A percentile compares a stretch with the other conserved stretches of the same genome.
These are phyloP conservation scores for Taxawa tesnikishii DNA, from an alignment of 2,329 filamentous ascomycete genomes.

Conservation along the genomic window DNA sequence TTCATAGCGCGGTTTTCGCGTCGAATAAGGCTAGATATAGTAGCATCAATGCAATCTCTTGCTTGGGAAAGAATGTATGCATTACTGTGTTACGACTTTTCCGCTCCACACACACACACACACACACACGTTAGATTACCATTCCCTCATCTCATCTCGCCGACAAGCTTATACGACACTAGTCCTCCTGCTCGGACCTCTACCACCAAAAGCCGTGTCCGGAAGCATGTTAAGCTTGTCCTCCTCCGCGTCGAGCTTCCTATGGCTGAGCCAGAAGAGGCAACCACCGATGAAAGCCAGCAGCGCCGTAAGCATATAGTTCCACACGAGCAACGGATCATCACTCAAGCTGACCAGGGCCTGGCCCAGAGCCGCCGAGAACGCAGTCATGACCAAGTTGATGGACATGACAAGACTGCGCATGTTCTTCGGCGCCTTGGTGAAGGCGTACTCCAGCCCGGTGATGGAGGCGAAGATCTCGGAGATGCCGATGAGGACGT, in stretches of 20 bases:
- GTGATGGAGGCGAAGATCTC: conserved; percentile 35
- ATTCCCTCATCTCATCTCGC: too few species aligned
- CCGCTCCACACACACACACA: too few species aligned
- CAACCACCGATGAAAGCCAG: conserved; percentile 50
- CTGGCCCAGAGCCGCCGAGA: conserved; percentile 48
- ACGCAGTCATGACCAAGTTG: conserved; percentile 47
- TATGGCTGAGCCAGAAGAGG: conserved; percentile 58
- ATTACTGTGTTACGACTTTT: too few species aligned
- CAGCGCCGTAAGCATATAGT: conserved; percentile 53
- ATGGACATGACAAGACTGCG: conserved; percentile 38
- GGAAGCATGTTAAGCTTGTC: conserved; percentile 57
- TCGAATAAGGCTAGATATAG: too few species aligned
- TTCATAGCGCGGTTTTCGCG: too few species aligned
- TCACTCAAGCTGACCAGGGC: conserved; percentile 47
- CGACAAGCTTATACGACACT: too few species aligned
- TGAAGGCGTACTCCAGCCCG: conserved; percentile 32
- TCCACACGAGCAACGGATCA: conserved; percentile 55
- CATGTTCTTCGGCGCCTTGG: conserved; percentile 33
- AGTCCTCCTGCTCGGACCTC: conserved; percentile 18
- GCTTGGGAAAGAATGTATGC: too few species aligned
- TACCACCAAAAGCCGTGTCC: conserved; percentile 14
- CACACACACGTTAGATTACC: too few species aligned
- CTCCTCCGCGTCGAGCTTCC: conserved; percentile 52
- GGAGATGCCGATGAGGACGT: conserved; percentile 29
- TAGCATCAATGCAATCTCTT: too few species aligned